phyloP scores from a whole-genome alignment of 345 rosid species.

The Linum tenue region DNA sequence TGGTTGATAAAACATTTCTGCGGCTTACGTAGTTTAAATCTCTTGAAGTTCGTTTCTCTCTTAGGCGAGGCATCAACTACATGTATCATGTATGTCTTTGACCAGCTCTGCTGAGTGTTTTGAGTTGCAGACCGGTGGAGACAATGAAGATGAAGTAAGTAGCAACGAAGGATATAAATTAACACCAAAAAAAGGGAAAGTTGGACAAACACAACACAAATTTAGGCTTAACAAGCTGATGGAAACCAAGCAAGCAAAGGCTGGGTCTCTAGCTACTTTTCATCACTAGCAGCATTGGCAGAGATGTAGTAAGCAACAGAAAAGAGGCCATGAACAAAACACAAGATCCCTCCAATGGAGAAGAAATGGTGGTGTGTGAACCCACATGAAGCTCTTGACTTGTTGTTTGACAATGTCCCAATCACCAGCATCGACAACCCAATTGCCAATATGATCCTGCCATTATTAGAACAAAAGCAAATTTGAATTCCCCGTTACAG shows the following conservation, averaged over 20 bases:
- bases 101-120: too few relatives aligned
- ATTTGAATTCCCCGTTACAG: too few relatives aligned
- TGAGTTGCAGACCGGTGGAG: too few relatives aligned
- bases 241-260: too few relatives aligned
- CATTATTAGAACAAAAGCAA: too few relatives aligned
- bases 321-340: conserved; percentile 81
- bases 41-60: too few relatives aligned
- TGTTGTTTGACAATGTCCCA: conserved; percentile 66
- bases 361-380: conserved; percentile 79
- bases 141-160: too few relatives aligned
- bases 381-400: conserved; percentile 75
- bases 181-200: background rate
- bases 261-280: conserved; percentile 11
- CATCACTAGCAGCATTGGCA: conserved; percentile 58
- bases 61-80: too few relatives aligned
- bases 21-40: too few relatives aligned
- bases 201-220: background rate
- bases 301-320: conserved; percentile 73
- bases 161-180: too few relatives aligned
- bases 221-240: background rate
- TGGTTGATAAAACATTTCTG: too few relatives aligned
- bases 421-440: conserved; percentile 69
- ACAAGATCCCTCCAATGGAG: conserved; percentile 77
- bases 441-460: conserved; percentile 73
- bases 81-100: too few relatives aligned